A percentile compares a stretch with the other conserved stretches of the same genome.
Evolutionary conservation across 345 rosid genomes (phyloP).

Genomic region (Dimocarpus longan): DNA sequence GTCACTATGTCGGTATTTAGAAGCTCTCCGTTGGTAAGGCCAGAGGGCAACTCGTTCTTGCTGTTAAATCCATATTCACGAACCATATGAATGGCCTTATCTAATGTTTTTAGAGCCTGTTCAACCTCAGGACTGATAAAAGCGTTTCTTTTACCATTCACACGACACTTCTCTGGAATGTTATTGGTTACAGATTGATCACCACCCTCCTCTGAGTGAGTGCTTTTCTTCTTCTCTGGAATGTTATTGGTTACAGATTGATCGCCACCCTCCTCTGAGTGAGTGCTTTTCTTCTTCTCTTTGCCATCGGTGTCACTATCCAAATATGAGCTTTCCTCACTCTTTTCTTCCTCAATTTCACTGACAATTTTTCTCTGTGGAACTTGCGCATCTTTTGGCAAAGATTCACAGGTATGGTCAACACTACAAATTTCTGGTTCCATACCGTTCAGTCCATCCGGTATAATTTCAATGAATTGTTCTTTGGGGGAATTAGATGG

Average conservation of each 20-base stretch:
- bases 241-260: slow-evolving; percentile 15
- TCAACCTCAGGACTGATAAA: slow-evolving; percentile 64
- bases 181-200: slow-evolving; percentile 15
- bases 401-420: slow-evolving; percentile 22
- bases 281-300: slow-evolving; percentile 30
- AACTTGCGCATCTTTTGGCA: slow-evolving; percentile 17
- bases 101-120: slow-evolving; percentile 74
- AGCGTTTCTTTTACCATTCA: slow-evolving; percentile 37
- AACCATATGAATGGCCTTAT: slow-evolving; percentile 62
- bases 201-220: slow-evolving; percentile 21
- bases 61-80: slow-evolving; percentile 41
- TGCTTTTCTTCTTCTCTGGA: slow-evolving; percentile 31
- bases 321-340: slow-evolving; percentile 22
- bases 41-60: slow-evolving; percentile 28
- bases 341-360: slow-evolving; percentile 71
- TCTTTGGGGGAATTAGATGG: slow-evolving; percentile 22
- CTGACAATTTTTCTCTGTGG: slow-evolving; percentile 33
- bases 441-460: background rate
- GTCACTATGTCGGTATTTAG: slow-evolving; percentile 21
- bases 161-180: slow-evolving; percentile 16
- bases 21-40: slow-evolving; percentile 38
- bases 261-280: slow-evolving; percentile 22
- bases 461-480: slow-evolving; percentile 15
- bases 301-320: slow-evolving; percentile 70
- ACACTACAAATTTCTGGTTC: slow-evolving; percentile 22